These are phyloP conservation scores for Astrothelium macrocarpum DNA, from an alignment of 495 filamentous ascomycete genomes.

Conservation along the genomic window DNA sequence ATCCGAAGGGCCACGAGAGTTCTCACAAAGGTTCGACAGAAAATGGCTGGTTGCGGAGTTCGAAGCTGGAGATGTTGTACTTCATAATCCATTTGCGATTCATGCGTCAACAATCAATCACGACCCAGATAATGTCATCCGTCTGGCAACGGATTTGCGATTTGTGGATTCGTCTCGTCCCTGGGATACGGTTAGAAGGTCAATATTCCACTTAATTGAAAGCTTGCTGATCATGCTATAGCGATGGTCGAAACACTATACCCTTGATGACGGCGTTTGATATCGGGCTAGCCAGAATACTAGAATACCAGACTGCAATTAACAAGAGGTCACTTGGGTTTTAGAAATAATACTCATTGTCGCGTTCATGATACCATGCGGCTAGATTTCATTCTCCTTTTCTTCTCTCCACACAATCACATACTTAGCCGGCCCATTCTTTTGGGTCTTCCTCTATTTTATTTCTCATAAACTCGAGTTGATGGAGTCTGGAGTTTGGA, in stretches of 20 bases:
- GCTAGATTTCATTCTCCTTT: background rate
- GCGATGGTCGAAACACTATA: slow-evolving; percentile 1
- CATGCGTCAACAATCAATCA: slow-evolving; percentile 23
- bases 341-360: too few species aligned
- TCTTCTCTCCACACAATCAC: too few species aligned
- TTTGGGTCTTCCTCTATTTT: too few species aligned
- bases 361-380: background rate
- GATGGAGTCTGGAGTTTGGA: too few species aligned
- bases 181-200: background rate
- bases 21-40: slow-evolving; percentile 14
- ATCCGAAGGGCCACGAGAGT: slow-evolving; percentile 20
- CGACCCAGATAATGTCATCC: slow-evolving; percentile 20
- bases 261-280: background rate
- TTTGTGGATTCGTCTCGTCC: slow-evolving; percentile 9
- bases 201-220: background rate
- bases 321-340: background rate
- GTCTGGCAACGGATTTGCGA: slow-evolving; percentile 22
- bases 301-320: background rate
- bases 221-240: background rate
- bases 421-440: too few species aligned
- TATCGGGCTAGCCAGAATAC: background rate
- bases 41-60: slow-evolving; percentile 24
- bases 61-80: slow-evolving; percentile 26
- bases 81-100: slow-evolving; percentile 23
- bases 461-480: too few species aligned